Percentiles rank a stretch among this genome's conserved stretches.
Evolutionary conservation across 176 grass and related monocot genomes (phyloP).

Genomic region (Otatea glauca): DNA sequence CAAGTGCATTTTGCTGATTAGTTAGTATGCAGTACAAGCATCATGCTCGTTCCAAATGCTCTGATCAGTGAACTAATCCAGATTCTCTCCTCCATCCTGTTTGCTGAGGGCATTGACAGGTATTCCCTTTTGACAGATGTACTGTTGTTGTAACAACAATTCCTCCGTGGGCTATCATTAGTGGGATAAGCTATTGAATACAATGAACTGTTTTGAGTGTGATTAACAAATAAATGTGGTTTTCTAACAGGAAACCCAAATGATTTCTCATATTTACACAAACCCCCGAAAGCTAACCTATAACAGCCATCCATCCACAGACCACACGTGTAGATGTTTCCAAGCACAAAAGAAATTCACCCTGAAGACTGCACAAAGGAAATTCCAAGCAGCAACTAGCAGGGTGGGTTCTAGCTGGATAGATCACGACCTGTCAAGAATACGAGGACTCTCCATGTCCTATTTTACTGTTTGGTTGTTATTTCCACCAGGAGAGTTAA

Average conservation of each 20-base stretch:
- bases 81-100: not conserved
- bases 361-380: not conserved
- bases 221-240: not conserved
- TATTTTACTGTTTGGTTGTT: slow-evolving; percentile 42
- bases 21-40: not conserved
- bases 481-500: slow-evolving; percentile 36
- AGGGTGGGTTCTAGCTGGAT: not conserved
- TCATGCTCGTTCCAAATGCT: not conserved
- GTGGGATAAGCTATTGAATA: not conserved
- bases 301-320: not conserved
- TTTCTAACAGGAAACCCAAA: slow-evolving; percentile 27
- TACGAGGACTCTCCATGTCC: slow-evolving; percentile 29
- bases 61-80: not conserved
- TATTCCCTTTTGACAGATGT: not conserved
- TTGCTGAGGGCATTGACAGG: not conserved
- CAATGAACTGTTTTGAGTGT: not conserved
- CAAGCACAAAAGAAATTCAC: no score
- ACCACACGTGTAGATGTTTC: not conserved
- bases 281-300: slow-evolving; percentile 36
- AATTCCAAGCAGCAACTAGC: slow-evolving; percentile 35
- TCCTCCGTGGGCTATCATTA: not conserved
- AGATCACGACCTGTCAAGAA: slow-evolving; percentile 19
- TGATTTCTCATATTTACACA: slow-evolving; percentile 54
- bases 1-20: not conserved
- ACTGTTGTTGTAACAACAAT: not conserved